Percentiles rank a stretch among this genome's conserved stretches.
These are phyloP conservation scores for Candida silvicultrix DNA, from an alignment of 805 yeast genomes.

Conservation along the genomic window DNA sequence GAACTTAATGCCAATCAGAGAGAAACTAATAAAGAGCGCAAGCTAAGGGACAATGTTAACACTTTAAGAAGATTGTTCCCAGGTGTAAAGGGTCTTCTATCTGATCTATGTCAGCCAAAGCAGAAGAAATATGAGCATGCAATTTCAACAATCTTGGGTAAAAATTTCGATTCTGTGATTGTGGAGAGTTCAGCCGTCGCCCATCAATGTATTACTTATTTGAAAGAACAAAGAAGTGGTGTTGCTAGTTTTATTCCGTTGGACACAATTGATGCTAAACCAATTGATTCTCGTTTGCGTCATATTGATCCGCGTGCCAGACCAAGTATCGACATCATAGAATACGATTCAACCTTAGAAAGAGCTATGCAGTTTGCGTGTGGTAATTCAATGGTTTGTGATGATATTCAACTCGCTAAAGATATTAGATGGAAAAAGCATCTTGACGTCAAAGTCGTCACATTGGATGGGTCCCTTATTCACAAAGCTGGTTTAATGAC, in stretches of 20 bases:
- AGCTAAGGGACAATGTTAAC: slow-evolving; percentile 65
- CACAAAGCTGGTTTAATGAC: slow-evolving; percentile 88
- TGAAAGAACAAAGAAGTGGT: slow-evolving; percentile 84
- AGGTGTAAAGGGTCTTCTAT: slow-evolving; percentile 76
- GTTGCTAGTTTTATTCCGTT: slow-evolving; percentile 84
- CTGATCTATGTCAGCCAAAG: slow-evolving; percentile 74
- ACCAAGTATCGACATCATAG: slow-evolving; percentile 71
- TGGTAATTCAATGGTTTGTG: slow-evolving; percentile 75
- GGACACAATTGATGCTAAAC: slow-evolving; percentile 59
- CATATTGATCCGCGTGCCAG: slow-evolving; percentile 45
- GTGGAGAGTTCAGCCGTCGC: slow-evolving; percentile 72
- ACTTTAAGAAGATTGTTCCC: slow-evolving; percentile 70
- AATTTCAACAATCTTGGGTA: slow-evolving; percentile 71
- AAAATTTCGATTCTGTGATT: slow-evolving; percentile 72
- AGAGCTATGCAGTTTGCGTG: slow-evolving; percentile 77
- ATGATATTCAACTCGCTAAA: slow-evolving; percentile 61
- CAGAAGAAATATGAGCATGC: slow-evolving; percentile 70
- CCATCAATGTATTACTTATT: slow-evolving; percentile 65
- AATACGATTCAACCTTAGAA: slow-evolving; percentile 61
- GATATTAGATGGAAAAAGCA: slow-evolving; percentile 60
- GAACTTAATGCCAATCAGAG: slow-evolving; percentile 72
- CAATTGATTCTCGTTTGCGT: slow-evolving; percentile 50
- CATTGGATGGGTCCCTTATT: slow-evolving; percentile 79
- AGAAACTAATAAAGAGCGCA: slow-evolving; percentile 65
- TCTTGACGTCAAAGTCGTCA: slow-evolving; percentile 60